Conservation (phyloP, 495 filamentous ascomycete genomes). For the Mycothermus thermophilus region DNA sequence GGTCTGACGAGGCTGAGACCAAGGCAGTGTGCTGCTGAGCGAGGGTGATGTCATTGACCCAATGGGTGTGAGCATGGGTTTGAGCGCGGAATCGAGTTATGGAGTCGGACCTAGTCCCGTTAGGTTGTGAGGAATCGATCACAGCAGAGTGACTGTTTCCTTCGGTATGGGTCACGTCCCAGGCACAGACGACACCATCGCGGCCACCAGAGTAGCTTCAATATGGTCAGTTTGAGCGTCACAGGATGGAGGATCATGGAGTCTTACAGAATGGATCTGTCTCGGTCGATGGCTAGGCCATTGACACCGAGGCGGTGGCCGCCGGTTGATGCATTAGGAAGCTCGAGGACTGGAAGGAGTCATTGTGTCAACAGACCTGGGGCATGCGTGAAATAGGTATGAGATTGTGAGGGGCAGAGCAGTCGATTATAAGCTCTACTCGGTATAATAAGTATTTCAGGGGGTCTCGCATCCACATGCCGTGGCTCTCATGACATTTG, state of each 20-base stretch:
- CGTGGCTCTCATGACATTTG: too few species aligned
- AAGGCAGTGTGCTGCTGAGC: slow-evolving; percentile 69
- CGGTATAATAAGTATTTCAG: not conserved
- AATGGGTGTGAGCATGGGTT: slow-evolving; percentile 96
- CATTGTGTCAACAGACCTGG: slow-evolving; percentile 2
- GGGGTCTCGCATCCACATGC: not conserved
- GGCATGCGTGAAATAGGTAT: too few species aligned
- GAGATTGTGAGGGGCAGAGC: too few species aligned
- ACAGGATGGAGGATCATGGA: not conserved
- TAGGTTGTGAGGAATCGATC: slow-evolving; percentile 14
- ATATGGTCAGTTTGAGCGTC: slow-evolving; percentile 9
- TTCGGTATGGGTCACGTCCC: slow-evolving; percentile 52
- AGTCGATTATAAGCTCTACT: not conserved
- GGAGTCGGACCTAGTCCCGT: slow-evolving; percentile 22
- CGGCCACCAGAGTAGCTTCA: slow-evolving; percentile 85
- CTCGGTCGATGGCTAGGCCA: slow-evolving; percentile 72
- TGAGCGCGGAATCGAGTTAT: slow-evolving; percentile 68
- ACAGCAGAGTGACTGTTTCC: slow-evolving; percentile 32
- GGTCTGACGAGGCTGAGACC: slow-evolving; percentile 89
- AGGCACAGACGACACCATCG: slow-evolving; percentile 91
- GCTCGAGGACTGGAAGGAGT: slow-evolving; percentile 62
- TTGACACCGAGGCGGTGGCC: slow-evolving; percentile 92
- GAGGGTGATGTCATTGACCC: slow-evolving; percentile 94
- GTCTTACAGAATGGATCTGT: slow-evolving; percentile 66
- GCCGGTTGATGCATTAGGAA: slow-evolving; percentile 69